These are phyloP conservation scores for Cytospora mali DNA, from an alignment of 2,329 filamentous ascomycete species.

Conservation along the genomic window DNA sequence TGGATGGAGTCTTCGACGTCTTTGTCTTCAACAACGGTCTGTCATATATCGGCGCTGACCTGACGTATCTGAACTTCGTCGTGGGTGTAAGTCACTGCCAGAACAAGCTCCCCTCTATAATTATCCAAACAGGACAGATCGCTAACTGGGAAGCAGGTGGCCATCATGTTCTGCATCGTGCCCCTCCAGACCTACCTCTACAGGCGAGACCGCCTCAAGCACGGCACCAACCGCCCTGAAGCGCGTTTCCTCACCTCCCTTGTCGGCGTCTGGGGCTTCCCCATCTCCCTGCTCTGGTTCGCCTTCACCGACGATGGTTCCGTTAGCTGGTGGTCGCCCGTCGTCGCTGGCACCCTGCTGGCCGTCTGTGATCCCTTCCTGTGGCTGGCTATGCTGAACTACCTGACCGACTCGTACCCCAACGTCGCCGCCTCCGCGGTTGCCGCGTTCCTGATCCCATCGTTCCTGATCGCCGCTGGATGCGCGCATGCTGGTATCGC, in stretches of 20 bases:
- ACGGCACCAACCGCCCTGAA: constrained; percentile 43
- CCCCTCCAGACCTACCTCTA: constrained; percentile 47
- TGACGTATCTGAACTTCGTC: constrained; percentile 47
- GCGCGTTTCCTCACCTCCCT: constrained; percentile 45
- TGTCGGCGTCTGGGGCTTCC: constrained; percentile 47
- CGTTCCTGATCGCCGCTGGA: constrained; percentile 44
- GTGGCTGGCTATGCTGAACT: constrained; percentile 47
- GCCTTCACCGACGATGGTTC: constrained; percentile 45
- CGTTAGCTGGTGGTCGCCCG: constrained; percentile 43
- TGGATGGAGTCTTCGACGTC: constrained; percentile 47
- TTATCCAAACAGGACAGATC: neutral
- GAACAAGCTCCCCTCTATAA: neutral
- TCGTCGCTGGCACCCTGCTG: constrained; percentile 43
- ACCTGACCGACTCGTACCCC: constrained; percentile 46
- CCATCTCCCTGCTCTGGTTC: constrained; percentile 46
- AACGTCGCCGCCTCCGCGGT: constrained; percentile 45
- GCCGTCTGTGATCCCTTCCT: constrained; percentile 47
- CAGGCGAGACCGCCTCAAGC: constrained; percentile 39
- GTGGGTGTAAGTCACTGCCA: constrained; percentile 38
- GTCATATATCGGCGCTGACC: constrained; percentile 42
- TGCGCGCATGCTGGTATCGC: constrained; percentile 41
- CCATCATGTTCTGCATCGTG: constrained; percentile 45
- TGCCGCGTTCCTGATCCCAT: constrained; percentile 47
- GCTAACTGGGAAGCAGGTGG: constrained; percentile 7
- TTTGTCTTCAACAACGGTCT: constrained; percentile 46